Percentiles rank a stretch among this genome's conserved stretches.
Conservation (phyloP, 2,329 filamentous ascomycete genomes). For the Nothophoma quercina region DNA sequence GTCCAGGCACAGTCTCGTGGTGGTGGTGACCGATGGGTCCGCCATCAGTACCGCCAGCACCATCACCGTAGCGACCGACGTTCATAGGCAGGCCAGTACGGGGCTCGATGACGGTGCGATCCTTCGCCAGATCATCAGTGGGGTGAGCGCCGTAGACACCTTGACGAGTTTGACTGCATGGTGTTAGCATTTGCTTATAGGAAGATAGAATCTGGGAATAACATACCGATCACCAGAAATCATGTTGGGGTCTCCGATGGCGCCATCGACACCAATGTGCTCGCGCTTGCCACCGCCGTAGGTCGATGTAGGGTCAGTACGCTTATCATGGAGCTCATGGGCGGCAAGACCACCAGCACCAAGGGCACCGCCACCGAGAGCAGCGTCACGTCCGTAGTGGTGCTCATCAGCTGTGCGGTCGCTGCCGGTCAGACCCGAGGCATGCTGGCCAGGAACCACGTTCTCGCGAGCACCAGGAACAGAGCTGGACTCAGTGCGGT, state of each 20-base stretch:
- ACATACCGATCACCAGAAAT: slow-evolving; percentile 43
- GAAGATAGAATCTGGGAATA: background rate
- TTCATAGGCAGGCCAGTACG: slow-evolving; percentile 53
- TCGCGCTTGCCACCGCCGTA: slow-evolving; percentile 26
- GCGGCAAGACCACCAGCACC: slow-evolving; percentile 40
- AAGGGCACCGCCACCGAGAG: slow-evolving; percentile 38
- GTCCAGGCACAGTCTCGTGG: background rate
- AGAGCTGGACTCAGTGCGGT: slow-evolving; percentile 2
- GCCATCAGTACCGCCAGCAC: slow-evolving; percentile 49
- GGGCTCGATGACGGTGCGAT: slow-evolving; percentile 45
- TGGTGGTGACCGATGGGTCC: slow-evolving; percentile 32
- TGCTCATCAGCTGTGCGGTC: slow-evolving; percentile 22
- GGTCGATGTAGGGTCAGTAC: background rate
- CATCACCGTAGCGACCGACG: slow-evolving; percentile 48
- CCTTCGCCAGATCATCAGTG: slow-evolving; percentile 23
- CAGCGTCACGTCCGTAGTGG: slow-evolving; percentile 36
- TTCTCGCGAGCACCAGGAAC: background rate
- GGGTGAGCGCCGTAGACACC: slow-evolving; percentile 33
- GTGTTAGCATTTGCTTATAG: slow-evolving; percentile 1
- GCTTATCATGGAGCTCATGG: slow-evolving; percentile 32
- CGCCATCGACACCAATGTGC: slow-evolving; percentile 42
- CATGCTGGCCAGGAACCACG: background rate
- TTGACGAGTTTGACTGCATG: slow-evolving; percentile 24
- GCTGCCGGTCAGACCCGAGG: background rate
- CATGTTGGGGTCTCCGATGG: slow-evolving; percentile 34